Base-by-base conservation (phyloP, 2,329 filamentous ascomycete genomes). In the Dactylellina cionopaga region DNA sequence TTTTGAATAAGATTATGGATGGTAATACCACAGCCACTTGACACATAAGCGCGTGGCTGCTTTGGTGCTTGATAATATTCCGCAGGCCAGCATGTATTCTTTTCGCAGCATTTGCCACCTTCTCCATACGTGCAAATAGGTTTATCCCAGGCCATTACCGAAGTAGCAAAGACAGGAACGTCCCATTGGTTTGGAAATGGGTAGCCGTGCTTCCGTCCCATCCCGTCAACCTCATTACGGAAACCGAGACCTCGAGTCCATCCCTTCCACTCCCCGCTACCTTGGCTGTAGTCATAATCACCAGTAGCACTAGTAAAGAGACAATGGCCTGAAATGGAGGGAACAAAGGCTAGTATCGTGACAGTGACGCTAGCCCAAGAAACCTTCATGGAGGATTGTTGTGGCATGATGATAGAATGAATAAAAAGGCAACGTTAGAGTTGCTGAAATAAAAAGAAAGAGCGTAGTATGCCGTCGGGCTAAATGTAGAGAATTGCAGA, bases 361-460 rank as follows among this genome's bases (percentile, higher is more conserved):
- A 27, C 19, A 11, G 25, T 5, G 25, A 49, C 44, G 6, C 44
- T 49, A n/a, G n/a, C n/a, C n/a, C n/a, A n/a, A n/a, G n/a, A n/a
- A n/a, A n/a, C n/a, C n/a, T n/a, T n/a, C n/a, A n/a, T n/a, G n/a
- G n/a, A n/a, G n/a, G n/a, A n/a, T n/a, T 9, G 43, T 43, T 62
- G 56, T 62, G 56, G 37, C 29, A 59, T 43, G 41, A 51, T 19
- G 24, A 62, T n/a, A n/a, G n/a, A n/a, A n/a, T n/a, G n/a, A n/a
- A n/a, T n/a, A n/a, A n/a, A n/a, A n/a, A n/a, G n/a, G n/a, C n/a
- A n/a, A n/a, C n/a, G n/a, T n/a, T n/a, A n/a, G n/a, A n/a, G n/a
- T n/a, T n/a, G n/a, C n/a, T n/a, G n/a, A n/a, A n/a, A n/a, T n/a
- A n/a, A n/a, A n/a, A n/a, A n/a, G n/a, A n/a, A n/a, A n/a, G n/a